Base-by-base conservation (phyloP, 1,139 yeast genomes). In the Hemisphaericaspora lyxosophila region DNA sequence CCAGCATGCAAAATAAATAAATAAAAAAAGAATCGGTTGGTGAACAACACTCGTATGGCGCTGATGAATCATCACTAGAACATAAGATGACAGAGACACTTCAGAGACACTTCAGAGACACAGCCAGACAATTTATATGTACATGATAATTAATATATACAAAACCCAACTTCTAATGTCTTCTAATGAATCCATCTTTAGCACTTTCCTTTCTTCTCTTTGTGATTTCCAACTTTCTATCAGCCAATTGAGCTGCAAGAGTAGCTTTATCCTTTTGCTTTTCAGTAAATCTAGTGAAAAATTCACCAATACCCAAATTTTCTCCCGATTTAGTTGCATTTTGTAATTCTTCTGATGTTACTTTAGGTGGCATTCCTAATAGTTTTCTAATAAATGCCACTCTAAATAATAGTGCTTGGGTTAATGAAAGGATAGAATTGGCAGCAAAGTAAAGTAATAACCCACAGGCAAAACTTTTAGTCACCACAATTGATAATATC, bases 371-470 rank as follows among this genome's bases (percentile, higher is more conserved):
- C 57, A 90, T 70, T n/a, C 80, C 78, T 15, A 78, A 62, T 41
- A 64, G 43, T 34, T 66, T 69, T 59, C 97, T 78, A 55, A 85
- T 77, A 41, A 62, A 50, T 35, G 73, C 64, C 47, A 72, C 76
- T 55, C 83, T 80, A 53, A 92, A 72, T 13, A 85, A 51, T 34
- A 76, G 56, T 11, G 92, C 78, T 66, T 90, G 97, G 12, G 78
- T 42, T 38, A 86, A 75, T 0, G 96, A 85, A 48, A 80, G 77
- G 11, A 81, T 51, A 39, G 96, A 87, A 58, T 88, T 88, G 30
- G 85, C 80, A 6, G 94, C 83, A 61, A 92, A 87, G 57, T 89
- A 90, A 39, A 88, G 70, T 49, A 89, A 83, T 26, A 89, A 88
- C 20, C 86, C 95, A 4, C 95, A 80, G 3, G 96, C 84, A 54